Evolutionary conservation across 1,284 basidiomycete genomes (phyloP).

Genomic region (Golubevia pallescens): DNA sequence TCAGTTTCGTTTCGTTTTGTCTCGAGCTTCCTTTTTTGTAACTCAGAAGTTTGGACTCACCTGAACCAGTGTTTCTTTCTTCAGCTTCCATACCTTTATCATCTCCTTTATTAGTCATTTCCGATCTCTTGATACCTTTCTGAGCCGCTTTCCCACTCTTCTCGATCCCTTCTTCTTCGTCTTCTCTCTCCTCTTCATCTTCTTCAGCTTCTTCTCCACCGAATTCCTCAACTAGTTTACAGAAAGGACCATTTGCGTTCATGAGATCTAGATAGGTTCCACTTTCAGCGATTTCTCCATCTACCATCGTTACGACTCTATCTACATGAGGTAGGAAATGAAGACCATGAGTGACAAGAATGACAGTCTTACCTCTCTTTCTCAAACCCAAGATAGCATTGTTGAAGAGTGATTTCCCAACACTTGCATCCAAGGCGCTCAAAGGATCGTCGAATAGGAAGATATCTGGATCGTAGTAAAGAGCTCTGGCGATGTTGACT

Average conservation of each 20-base stretch:
- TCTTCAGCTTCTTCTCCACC: conserved; percentile 40
- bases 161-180: conserved; percentile 29
- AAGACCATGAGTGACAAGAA: conserved; percentile 65
- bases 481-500: conserved; percentile 76
- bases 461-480: conserved; percentile 76
- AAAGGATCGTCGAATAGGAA: conserved; percentile 76
- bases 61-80: no score
- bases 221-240: conserved; percentile 43
- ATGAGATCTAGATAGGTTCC: conserved; percentile 57
- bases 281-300: conserved; percentile 51
- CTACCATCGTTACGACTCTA: conserved; percentile 53
- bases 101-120: conserved; percentile 23
- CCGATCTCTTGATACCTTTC: conserved; percentile 22
- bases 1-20: conserved; percentile 20
- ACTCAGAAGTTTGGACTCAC: no score
- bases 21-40: conserved; percentile 4
- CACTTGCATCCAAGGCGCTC: conserved; percentile 68
- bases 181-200: conserved; percentile 35
- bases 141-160: conserved; percentile 17
- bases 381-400: conserved; percentile 50
- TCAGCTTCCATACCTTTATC: conserved; percentile 22
- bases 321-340: conserved; percentile 58
- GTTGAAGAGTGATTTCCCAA: conserved; percentile 61
- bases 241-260: conserved; percentile 43
- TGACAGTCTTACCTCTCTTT: conserved; percentile 36